Evolutionary conservation across 352 stramenopile species (phyloP), one percentile per base, ranked within the genome.

Genomic region (Pythium angustatum): DNA sequence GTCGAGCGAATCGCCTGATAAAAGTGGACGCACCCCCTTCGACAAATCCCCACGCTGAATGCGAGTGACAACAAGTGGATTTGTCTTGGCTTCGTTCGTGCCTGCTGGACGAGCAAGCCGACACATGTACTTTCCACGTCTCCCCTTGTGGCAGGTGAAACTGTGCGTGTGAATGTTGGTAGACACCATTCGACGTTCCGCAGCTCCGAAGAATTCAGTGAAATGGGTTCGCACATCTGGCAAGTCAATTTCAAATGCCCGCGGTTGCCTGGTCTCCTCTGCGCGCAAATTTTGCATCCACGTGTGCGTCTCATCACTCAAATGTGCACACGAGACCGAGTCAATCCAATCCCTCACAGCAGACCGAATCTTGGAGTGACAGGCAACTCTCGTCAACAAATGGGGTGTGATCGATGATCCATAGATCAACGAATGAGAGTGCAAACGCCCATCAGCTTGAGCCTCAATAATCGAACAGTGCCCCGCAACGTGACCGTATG

Each of bases 381-480:
- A 38, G 7, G 33, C 24, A 17, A 68, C 31, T 28, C 64, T 24
- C 4, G 59, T 56, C 24, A 76, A 24, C 2, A 72, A 12, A 1
- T 28, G 14, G 14, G 64, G 69, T 1, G 6, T 64, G 11, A 33
- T 55, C 0, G 34, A 36, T 0, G 55, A 67, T 15, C 55, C 55
- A 53, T 75, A 72, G 0, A 57, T 0, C 19, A 52, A 27, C 15
- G 61, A 57, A 31, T 75, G 68, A 33, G 56, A 44, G 27, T 71
- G 68, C 11, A 71, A 44, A 28, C 68, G n/a, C 3, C 63, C 58
- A 50, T 68, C 55, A 15, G 34, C 40, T 52, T 72, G 63, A 19
- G 63, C 45, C 24, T 75, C 64, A 1, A 72, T 51, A 0, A 72
- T 55, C 3, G 34, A 56, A 28, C n/a, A 59, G 54, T 64, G 55